Base-by-base conservation (phyloP, 768 basidiomycete genomes). In the Leccinum uliginosum region DNA sequence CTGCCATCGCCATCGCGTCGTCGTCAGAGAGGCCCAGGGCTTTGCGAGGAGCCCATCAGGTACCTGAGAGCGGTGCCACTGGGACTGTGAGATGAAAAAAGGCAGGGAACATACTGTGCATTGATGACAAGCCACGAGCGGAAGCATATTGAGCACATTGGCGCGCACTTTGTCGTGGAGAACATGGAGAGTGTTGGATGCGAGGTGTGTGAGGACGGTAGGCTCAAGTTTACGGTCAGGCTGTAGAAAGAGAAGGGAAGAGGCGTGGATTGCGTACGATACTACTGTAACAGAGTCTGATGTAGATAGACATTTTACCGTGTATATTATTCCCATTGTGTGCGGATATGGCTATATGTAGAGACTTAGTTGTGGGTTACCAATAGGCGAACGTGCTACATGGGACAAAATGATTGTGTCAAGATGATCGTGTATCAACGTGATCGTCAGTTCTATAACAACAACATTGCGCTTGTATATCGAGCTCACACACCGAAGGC, bases 61-160 rank as follows among this genome's bases (percentile, higher is more conserved):
- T n/a, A n/a, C n/a, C n/a, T n/a, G n/a, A n/a, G n/a, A n/a, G n/a
- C n/a, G n/a, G n/a, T n/a, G n/a, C n/a, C n/a, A n/a, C n/a, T n/a
- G n/a, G n/a, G n/a, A n/a, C n/a, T n/a, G n/a, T n/a, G n/a, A n/a
- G n/a, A n/a, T n/a, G n/a, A n/a, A n/a, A n/a, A n/a, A n/a, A n/a
- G n/a, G n/a, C n/a, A n/a, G n/a, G n/a, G n/a, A n/a, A n/a, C n/a
- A n/a, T n/a, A n/a, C n/a, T n/a, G n/a, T n/a, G n/a, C n/a, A n/a
- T n/a, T n/a, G n/a, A n/a, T n/a, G n/a, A 91, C 89, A 9, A 83
- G 80, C 53, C 89, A 91, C 64, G 78, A 82, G 61, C 73, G 85
- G 53, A 63, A 71, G 27, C 75, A 82, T 64, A 80, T 84, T 46
- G 77, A 80, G 62, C 73, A 76, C 55, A 80, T 80, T 48, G 82